These are phyloP conservation scores for Gliomastix tumulicola DNA, from an alignment of 2,329 filamentous ascomycete species.

Conservation along the genomic window DNA sequence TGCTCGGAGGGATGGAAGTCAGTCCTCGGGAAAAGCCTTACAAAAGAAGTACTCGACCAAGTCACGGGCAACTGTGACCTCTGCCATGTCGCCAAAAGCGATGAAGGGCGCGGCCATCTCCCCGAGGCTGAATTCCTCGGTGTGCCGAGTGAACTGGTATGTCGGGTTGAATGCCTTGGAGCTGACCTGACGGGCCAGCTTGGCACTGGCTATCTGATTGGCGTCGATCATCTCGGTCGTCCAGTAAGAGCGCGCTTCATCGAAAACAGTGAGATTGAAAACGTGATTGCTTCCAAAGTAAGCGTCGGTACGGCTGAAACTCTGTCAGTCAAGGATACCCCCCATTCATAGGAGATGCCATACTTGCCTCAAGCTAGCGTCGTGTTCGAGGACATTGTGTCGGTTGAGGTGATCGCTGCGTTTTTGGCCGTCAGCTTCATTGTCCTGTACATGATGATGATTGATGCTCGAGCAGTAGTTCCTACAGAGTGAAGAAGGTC, in stretches of 20 bases:
- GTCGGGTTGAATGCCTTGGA: slow-evolving; percentile 39
- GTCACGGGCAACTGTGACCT: slow-evolving; percentile 27
- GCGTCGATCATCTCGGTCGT: slow-evolving; percentile 28
- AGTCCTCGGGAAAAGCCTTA: slow-evolving; percentile 16
- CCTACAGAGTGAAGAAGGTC: slow-evolving; percentile 29
- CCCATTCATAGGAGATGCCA: too few species aligned
- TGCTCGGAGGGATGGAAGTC: neutral
- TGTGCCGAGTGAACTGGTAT: slow-evolving; percentile 34
- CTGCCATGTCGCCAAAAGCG: slow-evolving; percentile 34
- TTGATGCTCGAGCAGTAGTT: too few species aligned
- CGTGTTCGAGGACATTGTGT: slow-evolving; percentile 42
- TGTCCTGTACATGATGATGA: neutral
- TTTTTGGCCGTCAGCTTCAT: neutral
- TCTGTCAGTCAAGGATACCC: too few species aligned
- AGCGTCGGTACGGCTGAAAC: slow-evolving; percentile 37
- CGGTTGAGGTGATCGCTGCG: slow-evolving; percentile 32
- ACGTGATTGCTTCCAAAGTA: slow-evolving; percentile 42
- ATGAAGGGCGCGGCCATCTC: slow-evolving; percentile 43
- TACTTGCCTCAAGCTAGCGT: slow-evolving; percentile 34
- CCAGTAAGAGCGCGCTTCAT: slow-evolving; percentile 37
- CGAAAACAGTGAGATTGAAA: slow-evolving; percentile 46
- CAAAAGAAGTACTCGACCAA: slow-evolving; percentile 38
- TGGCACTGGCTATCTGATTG: slow-evolving; percentile 35
- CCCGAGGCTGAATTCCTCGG: slow-evolving; percentile 38
- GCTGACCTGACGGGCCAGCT: slow-evolving; percentile 32